Conservation (phyloP, 2,329 filamentous ascomycete genomes). For the Septoria petroselini region DNA sequence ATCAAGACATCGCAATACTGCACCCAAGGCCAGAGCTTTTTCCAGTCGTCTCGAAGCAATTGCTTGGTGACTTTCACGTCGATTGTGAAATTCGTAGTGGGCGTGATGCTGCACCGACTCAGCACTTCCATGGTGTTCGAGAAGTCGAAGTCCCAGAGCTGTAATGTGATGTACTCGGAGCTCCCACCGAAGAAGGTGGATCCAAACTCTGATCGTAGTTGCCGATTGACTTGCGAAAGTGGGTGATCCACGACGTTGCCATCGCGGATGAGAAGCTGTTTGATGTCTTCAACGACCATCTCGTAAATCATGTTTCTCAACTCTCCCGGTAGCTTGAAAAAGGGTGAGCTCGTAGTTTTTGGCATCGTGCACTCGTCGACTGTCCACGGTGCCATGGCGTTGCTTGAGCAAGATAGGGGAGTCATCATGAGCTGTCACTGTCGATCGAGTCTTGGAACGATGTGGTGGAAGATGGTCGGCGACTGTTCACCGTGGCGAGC, state of each 20-base stretch:
- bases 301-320: conserved; percentile 33
- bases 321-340: conserved; percentile 23
- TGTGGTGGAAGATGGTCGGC: neutral
- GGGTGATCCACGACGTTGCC: conserved; percentile 14
- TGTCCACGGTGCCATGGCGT: conserved; percentile 1
- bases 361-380: neutral
- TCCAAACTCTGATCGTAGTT: conserved; percentile 17
- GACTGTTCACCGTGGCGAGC: too few relatives aligned
- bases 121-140: conserved; percentile 11
- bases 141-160: conserved; percentile 19
- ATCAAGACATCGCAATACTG: conserved; percentile 16
- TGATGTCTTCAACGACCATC: conserved; percentile 12
- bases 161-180: conserved; percentile 1
- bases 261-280: conserved; percentile 14
- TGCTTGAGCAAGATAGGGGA: neutral
- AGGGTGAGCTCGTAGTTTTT: conserved; percentile 2
- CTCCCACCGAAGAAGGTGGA: conserved; percentile 4
- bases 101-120: conserved; percentile 2
- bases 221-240: conserved; percentile 15
- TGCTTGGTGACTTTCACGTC: conserved; percentile 18
- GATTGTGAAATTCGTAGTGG: conserved; percentile 13
- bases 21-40: conserved; percentile 21
- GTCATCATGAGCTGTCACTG: neutral
- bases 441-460: neutral
- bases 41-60: conserved; percentile 16